phyloP scores from a whole-genome alignment of 2,329 filamentous ascomycete genomes.

The Fusarium illudens region DNA sequence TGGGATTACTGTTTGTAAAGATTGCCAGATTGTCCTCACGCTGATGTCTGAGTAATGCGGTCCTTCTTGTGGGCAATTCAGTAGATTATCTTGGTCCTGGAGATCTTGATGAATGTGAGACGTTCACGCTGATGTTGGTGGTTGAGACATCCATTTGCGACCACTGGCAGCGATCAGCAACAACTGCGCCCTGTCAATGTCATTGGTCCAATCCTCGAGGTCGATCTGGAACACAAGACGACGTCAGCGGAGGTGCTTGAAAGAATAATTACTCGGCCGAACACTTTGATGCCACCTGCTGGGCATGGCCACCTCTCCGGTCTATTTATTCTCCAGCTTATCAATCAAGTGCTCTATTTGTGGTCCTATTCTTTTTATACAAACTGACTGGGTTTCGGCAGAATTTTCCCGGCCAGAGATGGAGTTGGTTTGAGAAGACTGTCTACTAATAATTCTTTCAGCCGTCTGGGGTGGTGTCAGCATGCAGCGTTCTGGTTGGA shows the following conservation, averaged over 20 bases:
- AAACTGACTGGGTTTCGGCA: neutral
- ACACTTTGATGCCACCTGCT: neutral
- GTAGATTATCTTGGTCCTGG: neutral
- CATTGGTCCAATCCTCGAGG: slow-evolving; percentile 8
- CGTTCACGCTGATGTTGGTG: slow-evolving; percentile 17
- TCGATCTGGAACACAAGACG: neutral
- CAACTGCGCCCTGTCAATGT: slow-evolving; percentile 15
- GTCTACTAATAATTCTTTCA: neutral
- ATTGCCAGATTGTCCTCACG: neutral
- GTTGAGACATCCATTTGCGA: neutral
- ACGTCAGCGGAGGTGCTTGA: slow-evolving; percentile 10
- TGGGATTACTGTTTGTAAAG: neutral
- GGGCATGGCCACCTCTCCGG: neutral
- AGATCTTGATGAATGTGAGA: neutral
- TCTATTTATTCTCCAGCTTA: neutral
- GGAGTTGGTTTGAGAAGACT: neutral
- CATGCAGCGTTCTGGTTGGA: neutral
- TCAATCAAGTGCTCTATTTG: neutral
- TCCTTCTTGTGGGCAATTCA: neutral
- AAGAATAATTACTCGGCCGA: neutral
- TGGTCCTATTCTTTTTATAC: neutral
- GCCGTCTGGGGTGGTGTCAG: neutral
- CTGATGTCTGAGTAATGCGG: neutral
- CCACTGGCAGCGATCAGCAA: neutral
- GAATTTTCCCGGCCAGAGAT: neutral